phyloP scores from a whole-genome alignment of 2,329 filamentous ascomycete species.

The Fusarium aywerte region DNA sequence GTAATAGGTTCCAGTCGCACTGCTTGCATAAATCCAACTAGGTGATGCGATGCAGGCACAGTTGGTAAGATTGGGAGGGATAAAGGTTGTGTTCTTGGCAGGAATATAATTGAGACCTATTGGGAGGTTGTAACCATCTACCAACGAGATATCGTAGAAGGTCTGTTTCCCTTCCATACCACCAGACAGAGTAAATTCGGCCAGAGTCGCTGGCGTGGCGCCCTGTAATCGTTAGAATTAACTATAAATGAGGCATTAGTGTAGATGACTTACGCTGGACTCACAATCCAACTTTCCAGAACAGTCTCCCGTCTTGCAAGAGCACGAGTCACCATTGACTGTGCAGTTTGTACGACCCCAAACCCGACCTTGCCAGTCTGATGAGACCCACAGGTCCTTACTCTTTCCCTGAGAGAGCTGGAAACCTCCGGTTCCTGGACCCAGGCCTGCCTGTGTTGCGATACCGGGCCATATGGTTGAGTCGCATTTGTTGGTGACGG shows the following conservation, averaged over 20 bases:
- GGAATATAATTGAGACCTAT: conserved; percentile 71
- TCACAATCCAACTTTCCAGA: conserved; percentile 75
- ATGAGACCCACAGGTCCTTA: conserved; percentile 71
- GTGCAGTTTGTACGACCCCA: conserved; percentile 89
- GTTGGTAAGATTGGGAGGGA: conserved; percentile 81
- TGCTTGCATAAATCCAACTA: conserved; percentile 67
- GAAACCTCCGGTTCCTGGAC: conserved; percentile 75
- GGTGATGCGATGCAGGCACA: conserved; percentile 79
- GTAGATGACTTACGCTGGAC: conserved; percentile 66
- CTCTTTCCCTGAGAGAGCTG: conserved; percentile 68
- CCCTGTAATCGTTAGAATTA: conserved; percentile 61
- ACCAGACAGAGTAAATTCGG: conserved; percentile 81
- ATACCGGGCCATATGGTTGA: conserved; percentile 81
- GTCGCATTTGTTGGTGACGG: conserved; percentile 77
- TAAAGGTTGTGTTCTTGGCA: conserved; percentile 70
- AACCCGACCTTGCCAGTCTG: conserved; percentile 82
- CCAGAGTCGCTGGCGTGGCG: conserved; percentile 77
- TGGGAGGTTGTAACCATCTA: conserved; percentile 86
- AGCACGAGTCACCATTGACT: conserved; percentile 73
- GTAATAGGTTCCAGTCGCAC: conserved; percentile 66
- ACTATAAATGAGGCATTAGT: background rate
- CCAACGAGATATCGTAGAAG: conserved; percentile 86
- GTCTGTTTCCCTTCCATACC: conserved; percentile 70
- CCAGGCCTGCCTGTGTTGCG: conserved; percentile 75
- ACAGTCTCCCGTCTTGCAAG: conserved; percentile 82